These are phyloP conservation scores for Aureobasidium namibiae DNA, from an alignment of 2,329 filamentous ascomycete species.

Conservation along the genomic window DNA sequence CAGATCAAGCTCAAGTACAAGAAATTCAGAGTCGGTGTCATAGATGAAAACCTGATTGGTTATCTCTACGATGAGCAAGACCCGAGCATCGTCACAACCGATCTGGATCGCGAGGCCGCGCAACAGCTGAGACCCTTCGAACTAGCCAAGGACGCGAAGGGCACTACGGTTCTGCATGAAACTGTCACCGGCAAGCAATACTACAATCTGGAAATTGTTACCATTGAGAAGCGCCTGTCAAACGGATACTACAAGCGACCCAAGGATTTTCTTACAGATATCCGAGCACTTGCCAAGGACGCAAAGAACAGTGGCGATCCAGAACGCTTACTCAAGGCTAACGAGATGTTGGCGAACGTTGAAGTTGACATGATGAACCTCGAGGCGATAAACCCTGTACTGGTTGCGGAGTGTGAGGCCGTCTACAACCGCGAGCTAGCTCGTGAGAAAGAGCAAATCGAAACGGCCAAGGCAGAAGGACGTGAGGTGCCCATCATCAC, in stretches of 20 bases:
- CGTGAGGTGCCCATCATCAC: conserved; percentile 33
- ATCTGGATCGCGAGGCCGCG: conserved; percentile 47
- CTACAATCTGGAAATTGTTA: conserved; percentile 88
- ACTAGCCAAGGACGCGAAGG: conserved; percentile 70
- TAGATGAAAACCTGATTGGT: conserved; percentile 63
- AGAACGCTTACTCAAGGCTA: conserved; percentile 75
- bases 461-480: conserved; percentile 51
- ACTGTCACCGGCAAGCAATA: conserved; percentile 73
- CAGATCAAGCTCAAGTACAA: conserved; percentile 86
- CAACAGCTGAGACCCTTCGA: conserved; percentile 66
- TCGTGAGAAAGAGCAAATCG: conserved; percentile 47
- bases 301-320: conserved; percentile 74
- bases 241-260: conserved; percentile 94
- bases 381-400: conserved; percentile 53
- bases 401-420: conserved; percentile 68
- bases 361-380: conserved; percentile 84
- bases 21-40: conserved; percentile 73
- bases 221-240: conserved; percentile 90
- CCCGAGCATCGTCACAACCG: conserved; percentile 54
- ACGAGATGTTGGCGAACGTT: conserved; percentile 86
- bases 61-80: conserved; percentile 82
- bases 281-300: conserved; percentile 77
- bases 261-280: conserved; percentile 80
- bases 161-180: conserved; percentile 67
- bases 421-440: conserved; percentile 67